Evolutionary conservation across 495 filamentous ascomycete genomes (phyloP).

Genomic region (Penicillium simplicissimum): DNA sequence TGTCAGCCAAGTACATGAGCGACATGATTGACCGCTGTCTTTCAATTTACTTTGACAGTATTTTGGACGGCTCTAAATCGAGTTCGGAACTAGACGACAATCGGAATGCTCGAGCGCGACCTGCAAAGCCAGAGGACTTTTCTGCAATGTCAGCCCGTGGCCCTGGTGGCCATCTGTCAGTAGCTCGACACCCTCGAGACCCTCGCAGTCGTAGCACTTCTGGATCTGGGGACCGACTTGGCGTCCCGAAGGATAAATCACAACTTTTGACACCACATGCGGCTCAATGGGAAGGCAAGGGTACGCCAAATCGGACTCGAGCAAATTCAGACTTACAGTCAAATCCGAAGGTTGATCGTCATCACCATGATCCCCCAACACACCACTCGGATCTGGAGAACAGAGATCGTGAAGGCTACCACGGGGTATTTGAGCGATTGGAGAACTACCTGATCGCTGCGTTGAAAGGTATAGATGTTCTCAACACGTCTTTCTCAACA

Average conservation of each 20-base stretch:
- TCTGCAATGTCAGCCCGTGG: background rate
- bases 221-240: slow-evolving; percentile 24
- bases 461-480: slow-evolving; percentile 66
- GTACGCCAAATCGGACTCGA: slow-evolving; percentile 26
- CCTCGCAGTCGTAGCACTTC: slow-evolving; percentile 37
- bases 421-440: slow-evolving; percentile 63
- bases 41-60: slow-evolving; percentile 48
- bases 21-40: slow-evolving; percentile 56
- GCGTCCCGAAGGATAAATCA: slow-evolving; percentile 20
- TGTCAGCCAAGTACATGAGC: slow-evolving; percentile 52
- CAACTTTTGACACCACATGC: slow-evolving; percentile 17
- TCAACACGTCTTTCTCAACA: slow-evolving; percentile 70
- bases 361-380: slow-evolving; percentile 15
- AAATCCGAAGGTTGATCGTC: slow-evolving; percentile 20
- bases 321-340: slow-evolving; percentile 36
- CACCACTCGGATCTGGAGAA: slow-evolving; percentile 19
- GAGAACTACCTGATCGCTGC: slow-evolving; percentile 73
- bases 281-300: slow-evolving; percentile 22
- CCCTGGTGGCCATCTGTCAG: slow-evolving; percentile 20
- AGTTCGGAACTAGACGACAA: slow-evolving; percentile 19
- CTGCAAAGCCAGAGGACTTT: background rate
- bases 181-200: slow-evolving; percentile 25
- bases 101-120: slow-evolving; percentile 11
- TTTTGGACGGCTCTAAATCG: slow-evolving; percentile 26
- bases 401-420: slow-evolving; percentile 26